Base-by-base conservation (phyloP, 75 land plant species). In the Azolla pinnata region DNA sequence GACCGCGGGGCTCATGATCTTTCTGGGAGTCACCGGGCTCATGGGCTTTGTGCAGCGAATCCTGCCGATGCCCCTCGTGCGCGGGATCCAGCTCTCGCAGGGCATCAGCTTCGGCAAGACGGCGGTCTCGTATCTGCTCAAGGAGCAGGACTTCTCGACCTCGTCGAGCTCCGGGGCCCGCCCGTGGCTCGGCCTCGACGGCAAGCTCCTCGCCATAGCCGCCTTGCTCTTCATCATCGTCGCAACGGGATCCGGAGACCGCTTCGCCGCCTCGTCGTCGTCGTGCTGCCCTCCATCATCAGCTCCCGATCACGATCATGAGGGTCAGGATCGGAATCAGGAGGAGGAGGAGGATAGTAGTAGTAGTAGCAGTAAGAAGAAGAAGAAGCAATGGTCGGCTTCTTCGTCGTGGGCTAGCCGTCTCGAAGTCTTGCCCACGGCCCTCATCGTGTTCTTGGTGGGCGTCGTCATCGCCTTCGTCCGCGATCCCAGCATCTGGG, bases 31-130 rank as follows among this genome's bases (percentile, higher is more conserved):
- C 51, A 72, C 90, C 57, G 81, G 90, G 8, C 81, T 90, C 60
- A 90, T 90, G 86, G 69, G 67, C 25, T 1, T 77, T 48, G 60
- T 83, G 26, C 78, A 86, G 65, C 68, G 72, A 47, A 34, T 74
- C 40, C 40, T 90, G 32, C 97, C 97, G 17, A 72, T 90, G 26
- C 83, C 97, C 17, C 91, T 90, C 24, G 90, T 90, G 67, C 79
- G 97, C 16, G 97, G 90, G 27, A 82, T 90, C 27, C 87, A 90
- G 79, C 79, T 90, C 51, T 76, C 47, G 3, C 90, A 90, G 58
- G 97, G 97, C 20, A 70, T 90, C 30, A 18, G 82, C 29, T 90
- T 90, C 54, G 97, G 82, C 61, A 67, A 78, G 54, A 60, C 87
- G 2, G 90, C 96, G 38, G 80, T 90, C 45, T 81, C 80, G 20